Evolutionary conservation across 2,329 filamentous ascomycete genomes (phyloP).

Genomic region (Madurella mycetomatis): DNA sequence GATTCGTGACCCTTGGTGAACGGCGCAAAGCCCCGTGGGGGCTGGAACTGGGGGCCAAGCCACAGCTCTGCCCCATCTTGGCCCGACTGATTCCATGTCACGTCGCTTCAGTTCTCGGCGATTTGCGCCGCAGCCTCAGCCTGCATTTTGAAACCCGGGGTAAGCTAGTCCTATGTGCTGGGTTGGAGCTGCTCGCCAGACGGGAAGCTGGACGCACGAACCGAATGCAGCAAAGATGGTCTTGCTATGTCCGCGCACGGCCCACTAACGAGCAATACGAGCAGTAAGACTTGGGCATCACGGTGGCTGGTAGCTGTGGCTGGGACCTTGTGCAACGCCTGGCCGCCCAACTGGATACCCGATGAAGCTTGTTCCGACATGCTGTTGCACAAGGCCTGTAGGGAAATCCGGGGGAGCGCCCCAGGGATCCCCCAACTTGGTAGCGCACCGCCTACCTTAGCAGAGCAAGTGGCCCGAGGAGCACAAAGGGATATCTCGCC

Average conservation of each 20-base stretch:
- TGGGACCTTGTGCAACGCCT: slow-evolving; percentile 3
- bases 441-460: too few species aligned
- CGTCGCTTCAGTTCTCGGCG: neutral
- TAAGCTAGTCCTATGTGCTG: neutral
- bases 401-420: neutral
- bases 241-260: neutral
- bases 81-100: neutral
- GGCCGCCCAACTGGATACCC: neutral
- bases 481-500: too few species aligned
- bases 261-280: neutral
- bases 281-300: neutral
- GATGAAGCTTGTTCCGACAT: slow-evolving; percentile 2
- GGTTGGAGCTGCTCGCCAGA: too few species aligned
- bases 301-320: slow-evolving; percentile 8
- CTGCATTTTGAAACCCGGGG: neutral
- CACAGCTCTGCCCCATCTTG: slow-evolving; percentile 1
- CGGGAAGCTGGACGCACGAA: too few species aligned
- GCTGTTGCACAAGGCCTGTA: neutral
- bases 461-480: too few species aligned
- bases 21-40: neutral
- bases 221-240: too few species aligned
- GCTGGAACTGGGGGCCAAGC: slow-evolving; percentile 7
- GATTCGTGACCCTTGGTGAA: too few species aligned
- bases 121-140: neutral
- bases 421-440: neutral